Base-by-base conservation (phyloP, 306 rosid species). In the Vigna mungo region DNA sequence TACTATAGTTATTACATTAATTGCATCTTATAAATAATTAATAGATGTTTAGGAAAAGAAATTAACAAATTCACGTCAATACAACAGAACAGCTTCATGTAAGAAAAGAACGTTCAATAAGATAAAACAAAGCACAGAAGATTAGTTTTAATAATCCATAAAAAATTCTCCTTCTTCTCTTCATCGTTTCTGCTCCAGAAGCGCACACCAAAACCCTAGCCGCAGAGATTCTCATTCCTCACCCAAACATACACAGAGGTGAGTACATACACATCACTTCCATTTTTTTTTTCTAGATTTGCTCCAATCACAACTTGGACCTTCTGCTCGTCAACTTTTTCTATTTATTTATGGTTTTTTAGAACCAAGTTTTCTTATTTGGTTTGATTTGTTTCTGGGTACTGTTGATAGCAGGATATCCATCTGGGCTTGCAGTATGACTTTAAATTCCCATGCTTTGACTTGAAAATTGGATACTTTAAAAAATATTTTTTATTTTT, bases 331-430 rank as follows among this genome's bases (percentile, higher is more conserved):
- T 12, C 10, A 20, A 20, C 15, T 5, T 5, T 55, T 55, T 21
- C 5, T 13, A 14, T 1, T 49, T 1, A 16, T 51, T 39, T 39
- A 8, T 39, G 44, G 34, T 21, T 69, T 5, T 8, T 69, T 1
- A 3, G 17, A 72, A 15, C n/a, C 12, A 5, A 66, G 43, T 39
- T 67, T 72, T 8, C 46, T 14, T 49, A 39, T 68, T 48, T 61
- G 49, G 55, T 41, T 72, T 75, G 64, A 68, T 79, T 21, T 63
- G 81, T 76, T 64, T 44, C 75, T 56, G 75, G 72, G 52, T 61
- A 23, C 21, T n/a, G 4, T 58, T 58, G 65, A 14, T 59, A n/a
- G 62, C 1, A 16, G 47, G 25, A 76, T 14, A 16, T 56, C 32
- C 36, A 21, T 79, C 34, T 36, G 23, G 62, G 34, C 55, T 46